Evolutionary conservation across 306 rosid species (phyloP).

Genomic region (Amphicarpaea edgeworthii): DNA sequence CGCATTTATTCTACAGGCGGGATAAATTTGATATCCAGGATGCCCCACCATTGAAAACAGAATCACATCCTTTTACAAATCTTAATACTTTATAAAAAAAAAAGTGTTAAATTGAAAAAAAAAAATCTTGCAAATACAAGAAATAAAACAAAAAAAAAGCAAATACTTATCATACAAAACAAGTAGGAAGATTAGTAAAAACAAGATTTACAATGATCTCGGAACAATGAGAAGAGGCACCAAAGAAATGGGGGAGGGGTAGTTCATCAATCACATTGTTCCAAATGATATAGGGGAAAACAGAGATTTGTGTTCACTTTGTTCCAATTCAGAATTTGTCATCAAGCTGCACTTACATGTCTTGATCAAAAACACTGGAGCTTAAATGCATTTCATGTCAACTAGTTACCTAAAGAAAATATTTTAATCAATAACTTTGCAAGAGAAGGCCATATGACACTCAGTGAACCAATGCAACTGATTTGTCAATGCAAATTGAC

Average conservation of each 20-base stretch:
- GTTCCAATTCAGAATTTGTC: neutral
- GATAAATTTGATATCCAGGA: neutral
- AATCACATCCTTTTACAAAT: neutral
- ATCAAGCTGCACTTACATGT: neutral
- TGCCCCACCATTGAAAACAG: neutral
- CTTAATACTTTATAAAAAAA: neutral
- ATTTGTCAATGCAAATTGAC: too few species aligned
- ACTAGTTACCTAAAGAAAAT: neutral
- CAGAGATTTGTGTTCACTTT: neutral
- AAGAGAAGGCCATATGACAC: too few species aligned
- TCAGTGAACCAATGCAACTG: too few species aligned
- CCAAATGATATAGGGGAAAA: neutral
- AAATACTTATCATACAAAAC: neutral
- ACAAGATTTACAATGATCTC: neutral
- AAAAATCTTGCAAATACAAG: neutral
- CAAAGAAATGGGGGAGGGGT: neutral
- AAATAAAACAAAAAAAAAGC: neutral
- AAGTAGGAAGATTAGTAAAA: neutral
- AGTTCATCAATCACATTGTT: neutral
- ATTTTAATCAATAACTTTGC: neutral
- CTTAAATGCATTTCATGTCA: conserved; percentile 5
- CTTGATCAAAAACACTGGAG: neutral
- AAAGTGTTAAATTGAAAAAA: neutral
- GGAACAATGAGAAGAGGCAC: neutral
- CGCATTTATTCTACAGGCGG: neutral